These are phyloP conservation scores for Thermochaetoides dissita DNA, from an alignment of 2,329 filamentous ascomycete genomes.

Conservation along the genomic window DNA sequence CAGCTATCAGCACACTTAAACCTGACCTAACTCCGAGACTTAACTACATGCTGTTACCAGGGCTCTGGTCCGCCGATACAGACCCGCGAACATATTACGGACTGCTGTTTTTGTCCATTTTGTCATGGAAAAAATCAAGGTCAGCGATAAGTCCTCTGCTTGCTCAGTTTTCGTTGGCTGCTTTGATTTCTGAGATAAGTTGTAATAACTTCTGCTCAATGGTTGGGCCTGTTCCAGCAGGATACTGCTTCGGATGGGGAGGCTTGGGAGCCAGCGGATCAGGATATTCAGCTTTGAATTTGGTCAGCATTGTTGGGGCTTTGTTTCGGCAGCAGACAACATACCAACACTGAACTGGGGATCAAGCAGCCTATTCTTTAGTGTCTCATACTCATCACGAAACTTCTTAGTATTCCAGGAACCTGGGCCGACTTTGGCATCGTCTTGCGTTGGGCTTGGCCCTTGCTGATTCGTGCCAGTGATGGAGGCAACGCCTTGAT, in stretches of 20 bases:
- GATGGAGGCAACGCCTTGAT: too few relatives aligned
- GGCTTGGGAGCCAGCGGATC: constrained; percentile 31
- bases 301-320: background rate
- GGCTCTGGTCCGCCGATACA: too few relatives aligned
- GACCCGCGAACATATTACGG: too few relatives aligned
- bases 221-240: constrained; percentile 17
- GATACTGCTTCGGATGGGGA: constrained; percentile 11
- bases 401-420: constrained; percentile 21
- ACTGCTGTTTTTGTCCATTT: too few relatives aligned
- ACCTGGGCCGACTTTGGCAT: constrained; percentile 2
- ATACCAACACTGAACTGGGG: constrained; percentile 33
- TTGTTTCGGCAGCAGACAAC: constrained; percentile 6
- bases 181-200: constrained; percentile 21
- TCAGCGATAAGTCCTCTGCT: background rate
- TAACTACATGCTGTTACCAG: too few relatives aligned
- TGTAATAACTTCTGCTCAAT: constrained; percentile 26
- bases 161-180: background rate
- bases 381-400: constrained; percentile 29
- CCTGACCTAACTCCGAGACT: too few relatives aligned
- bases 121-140: too few relatives aligned
- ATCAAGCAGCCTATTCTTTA: constrained; percentile 27
- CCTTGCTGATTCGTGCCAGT: too few relatives aligned
- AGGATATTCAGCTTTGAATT: constrained; percentile 24
- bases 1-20: too few relatives aligned
- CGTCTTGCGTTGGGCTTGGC: background rate